phyloP scores from a whole-genome alignment of 225 moss, liverwort and hornwort species.

The Marchantia paleacea region DNA sequence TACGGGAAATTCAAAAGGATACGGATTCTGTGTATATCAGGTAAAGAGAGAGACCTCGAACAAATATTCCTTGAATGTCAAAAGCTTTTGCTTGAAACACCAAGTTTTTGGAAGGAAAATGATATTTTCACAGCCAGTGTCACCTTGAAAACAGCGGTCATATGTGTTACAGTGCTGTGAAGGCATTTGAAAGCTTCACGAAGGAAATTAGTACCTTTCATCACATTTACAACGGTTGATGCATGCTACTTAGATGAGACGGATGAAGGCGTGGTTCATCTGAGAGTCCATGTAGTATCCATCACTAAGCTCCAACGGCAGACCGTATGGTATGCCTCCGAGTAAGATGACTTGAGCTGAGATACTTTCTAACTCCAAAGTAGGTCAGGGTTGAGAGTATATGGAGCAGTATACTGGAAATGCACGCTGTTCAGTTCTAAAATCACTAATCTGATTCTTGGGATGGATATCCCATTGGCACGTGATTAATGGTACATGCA shows the following conservation, averaged over 20 bases:
- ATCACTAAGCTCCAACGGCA: slow-evolving; percentile 1
- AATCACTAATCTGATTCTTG: slow-evolving; percentile 36
- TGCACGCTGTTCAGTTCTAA: background rate
- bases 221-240: background rate
- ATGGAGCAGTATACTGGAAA: background rate
- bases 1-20: slow-evolving; percentile 96
- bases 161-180: too few species aligned
- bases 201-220: background rate
- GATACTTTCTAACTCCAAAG: background rate
- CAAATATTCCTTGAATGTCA: background rate
- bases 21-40: slow-evolving; percentile 99
- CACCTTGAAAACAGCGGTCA: too few species aligned
- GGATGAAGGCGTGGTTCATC: background rate
- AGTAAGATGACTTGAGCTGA: background rate
- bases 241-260: background rate
- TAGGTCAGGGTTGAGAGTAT: background rate
- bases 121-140: too few species aligned
- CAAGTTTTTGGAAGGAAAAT: too few species aligned
- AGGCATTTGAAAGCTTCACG: background rate
- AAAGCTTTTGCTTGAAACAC: background rate
- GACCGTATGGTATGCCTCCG: background rate
- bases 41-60: slow-evolving; percentile 26
- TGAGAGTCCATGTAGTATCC: slow-evolving; percentile 3
- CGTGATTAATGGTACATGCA: slow-evolving; percentile 57
- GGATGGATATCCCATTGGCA: slow-evolving; percentile 38